These are phyloP conservation scores for Ogataea saltuana DNA, from an alignment of 805 yeast genomes.

Conservation along the genomic window DNA sequence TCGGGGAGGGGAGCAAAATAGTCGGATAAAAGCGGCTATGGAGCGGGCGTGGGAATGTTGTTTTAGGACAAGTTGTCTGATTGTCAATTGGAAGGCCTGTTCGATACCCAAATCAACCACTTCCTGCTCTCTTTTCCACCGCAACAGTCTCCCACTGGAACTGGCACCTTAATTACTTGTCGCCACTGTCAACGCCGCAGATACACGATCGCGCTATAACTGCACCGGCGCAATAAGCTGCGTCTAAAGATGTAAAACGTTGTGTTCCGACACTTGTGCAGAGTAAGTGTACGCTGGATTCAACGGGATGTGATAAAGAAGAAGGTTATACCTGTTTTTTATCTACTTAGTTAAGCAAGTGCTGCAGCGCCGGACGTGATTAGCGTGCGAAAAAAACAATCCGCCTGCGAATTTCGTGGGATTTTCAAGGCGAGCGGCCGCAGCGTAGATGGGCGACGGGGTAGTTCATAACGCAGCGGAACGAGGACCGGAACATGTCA, in stretches of 20 bases:
- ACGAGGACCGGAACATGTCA: too few relatives aligned
- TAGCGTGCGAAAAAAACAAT: neutral
- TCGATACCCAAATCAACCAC: too few relatives aligned
- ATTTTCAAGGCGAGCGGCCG: too few relatives aligned
- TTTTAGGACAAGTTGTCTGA: too few relatives aligned
- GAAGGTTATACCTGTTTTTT: neutral
- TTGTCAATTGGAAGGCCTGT: too few relatives aligned
- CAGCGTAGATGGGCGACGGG: too few relatives aligned
- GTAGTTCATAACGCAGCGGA: too few relatives aligned
- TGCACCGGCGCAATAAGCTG: neutral
- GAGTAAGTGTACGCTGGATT: neutral
- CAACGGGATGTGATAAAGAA: neutral
- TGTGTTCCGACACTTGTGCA: neutral
- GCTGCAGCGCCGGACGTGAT: slow-evolving; percentile 6
- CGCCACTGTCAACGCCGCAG: neutral
- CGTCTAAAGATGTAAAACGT: neutral
- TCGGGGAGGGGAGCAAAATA: too few relatives aligned
- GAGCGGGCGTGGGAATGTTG: too few relatives aligned
- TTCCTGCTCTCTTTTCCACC: neutral
- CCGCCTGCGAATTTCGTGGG: too few relatives aligned
- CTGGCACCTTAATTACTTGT: neutral
- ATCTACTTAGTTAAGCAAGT: slow-evolving; percentile 1
- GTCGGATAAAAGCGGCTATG: too few relatives aligned
- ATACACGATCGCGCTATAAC: neutral
- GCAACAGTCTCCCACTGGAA: too few relatives aligned